Percentiles rank a stretch among this genome's conserved stretches.
phyloP scores from a whole-genome alignment of 148 eudicot species.

The Rhododendron mucronatum region DNA sequence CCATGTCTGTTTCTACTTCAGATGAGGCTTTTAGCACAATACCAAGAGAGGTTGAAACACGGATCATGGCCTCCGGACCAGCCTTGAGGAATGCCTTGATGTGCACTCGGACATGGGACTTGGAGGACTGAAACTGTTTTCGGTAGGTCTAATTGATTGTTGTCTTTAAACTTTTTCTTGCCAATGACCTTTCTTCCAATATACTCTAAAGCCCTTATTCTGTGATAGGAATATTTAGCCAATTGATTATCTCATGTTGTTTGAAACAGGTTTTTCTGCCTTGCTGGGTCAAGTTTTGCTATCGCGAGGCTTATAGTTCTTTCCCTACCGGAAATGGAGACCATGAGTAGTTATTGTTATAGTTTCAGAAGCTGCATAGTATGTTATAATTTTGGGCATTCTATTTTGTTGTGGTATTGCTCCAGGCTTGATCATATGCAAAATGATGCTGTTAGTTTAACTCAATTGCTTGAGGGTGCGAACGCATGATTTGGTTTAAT shows the following conservation, averaged over 20 bases:
- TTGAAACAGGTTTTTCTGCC: background rate
- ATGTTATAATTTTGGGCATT: background rate
- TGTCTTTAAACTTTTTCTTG: background rate
- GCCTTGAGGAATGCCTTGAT: background rate
- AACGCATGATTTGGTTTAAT: background rate
- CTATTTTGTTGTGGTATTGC: background rate
- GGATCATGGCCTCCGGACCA: background rate
- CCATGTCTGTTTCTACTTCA: slow-evolving; percentile 6
- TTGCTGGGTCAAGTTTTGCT: background rate
- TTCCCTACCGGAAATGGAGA: background rate
- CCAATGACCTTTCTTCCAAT: background rate
- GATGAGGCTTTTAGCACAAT: background rate
- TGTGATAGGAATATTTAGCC: background rate
- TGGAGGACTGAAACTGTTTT: background rate
- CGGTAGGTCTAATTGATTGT: background rate
- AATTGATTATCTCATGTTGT: background rate
- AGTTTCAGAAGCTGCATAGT: background rate
- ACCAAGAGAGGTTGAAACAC: background rate
- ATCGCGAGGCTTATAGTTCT: background rate
- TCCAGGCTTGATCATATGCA: background rate
- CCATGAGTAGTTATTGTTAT: background rate
- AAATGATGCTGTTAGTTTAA: background rate
- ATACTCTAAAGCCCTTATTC: background rate
- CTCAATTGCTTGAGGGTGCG: background rate
- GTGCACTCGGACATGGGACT: background rate